Base-by-base conservation (phyloP, 306 rosid species). In the Quercus parvula region DNA sequence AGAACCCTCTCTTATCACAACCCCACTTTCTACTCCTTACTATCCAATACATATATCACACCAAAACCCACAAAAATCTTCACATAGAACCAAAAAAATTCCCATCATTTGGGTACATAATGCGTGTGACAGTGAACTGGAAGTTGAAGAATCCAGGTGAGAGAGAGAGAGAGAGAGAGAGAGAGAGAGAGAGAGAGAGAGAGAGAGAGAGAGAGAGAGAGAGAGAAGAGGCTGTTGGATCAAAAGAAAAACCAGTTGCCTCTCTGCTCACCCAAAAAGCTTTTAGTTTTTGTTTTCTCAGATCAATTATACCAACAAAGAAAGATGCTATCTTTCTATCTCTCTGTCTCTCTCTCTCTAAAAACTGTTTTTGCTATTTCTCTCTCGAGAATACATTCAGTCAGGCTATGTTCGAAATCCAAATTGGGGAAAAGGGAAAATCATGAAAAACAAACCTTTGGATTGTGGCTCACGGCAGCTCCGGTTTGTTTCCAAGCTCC, bases 221-320 rank as follows among this genome's bases (percentile, higher is more conserved):
- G 51, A 41, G 82, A 56, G 24, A 18, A 19, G 28, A 57, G 70
- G 54, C 49, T 64, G 31, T 27, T 81, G 86, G 78, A 83, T 77
- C 33, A 78, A 89, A 74, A 71, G 75, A 84, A 76, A 79, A 87
- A 12, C 75, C 82, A 85, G 87, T 83, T 86, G 81, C 66, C 83
- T 77, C 63, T 71, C 46, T 69, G 88, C 82, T 86, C 84, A 69
- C 59, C 82, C 75, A 83, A 85, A 20, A 19, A 20, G 17, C 30
- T 31, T 49, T 20, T 77, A 31, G 77, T 14, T 79, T 44, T 66
- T 57, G 30, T 19, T 57, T 25, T 19, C 57, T 56, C 11, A 57
- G 84, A 84, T 73, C 82, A 89, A 89, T 84, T 84, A 80, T 78
- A 66, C 88, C 83, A 89, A 83, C 85, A 69, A 64, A 90, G 85